Conservation (phyloP, 495 filamentous ascomycete species). For the Penicillium pancosmium region DNA sequence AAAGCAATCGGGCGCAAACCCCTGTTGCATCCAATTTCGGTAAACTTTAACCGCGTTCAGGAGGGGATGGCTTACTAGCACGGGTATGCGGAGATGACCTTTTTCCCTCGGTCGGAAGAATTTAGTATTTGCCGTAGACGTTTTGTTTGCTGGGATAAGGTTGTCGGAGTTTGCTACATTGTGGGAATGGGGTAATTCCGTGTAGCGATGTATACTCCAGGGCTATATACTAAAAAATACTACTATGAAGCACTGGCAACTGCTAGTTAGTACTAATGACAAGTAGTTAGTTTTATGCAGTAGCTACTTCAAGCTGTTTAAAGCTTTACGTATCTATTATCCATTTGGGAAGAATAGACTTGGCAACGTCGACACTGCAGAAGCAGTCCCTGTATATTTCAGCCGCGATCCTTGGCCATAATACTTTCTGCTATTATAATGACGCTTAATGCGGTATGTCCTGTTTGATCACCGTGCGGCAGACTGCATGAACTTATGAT, state of each 20-base stretch:
- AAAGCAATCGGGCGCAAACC: constrained; percentile 9
- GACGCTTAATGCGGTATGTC: not conserved
- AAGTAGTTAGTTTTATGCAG: too few relatives aligned
- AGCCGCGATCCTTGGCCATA: not conserved
- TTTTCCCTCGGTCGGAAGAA: not conserved
- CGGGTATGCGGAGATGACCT: constrained; percentile 1
- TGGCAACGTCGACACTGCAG: not conserved
- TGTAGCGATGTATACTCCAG: too few relatives aligned
- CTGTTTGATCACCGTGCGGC: constrained; percentile 1
- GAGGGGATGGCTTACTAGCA: too few relatives aligned
- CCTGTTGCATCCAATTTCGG: constrained; percentile 6
- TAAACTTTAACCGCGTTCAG: constrained; percentile 7
- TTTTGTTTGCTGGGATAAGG: not conserved
- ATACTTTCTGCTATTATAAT: not conserved
- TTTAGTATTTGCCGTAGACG: not conserved
- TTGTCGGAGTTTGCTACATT: not conserved
- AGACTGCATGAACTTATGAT: not conserved
- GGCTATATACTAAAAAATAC: too few relatives aligned
- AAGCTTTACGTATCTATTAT: too few relatives aligned
- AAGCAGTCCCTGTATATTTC: not conserved
- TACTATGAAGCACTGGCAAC: too few relatives aligned
- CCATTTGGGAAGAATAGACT: not conserved
- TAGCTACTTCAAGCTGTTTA: too few relatives aligned
- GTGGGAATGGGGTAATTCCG: not conserved
- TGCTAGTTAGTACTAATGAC: not conserved